phyloP scores from a whole-genome alignment of 108 stramenopile species.

The Cyclotella choctawhatcheeana region DNA sequence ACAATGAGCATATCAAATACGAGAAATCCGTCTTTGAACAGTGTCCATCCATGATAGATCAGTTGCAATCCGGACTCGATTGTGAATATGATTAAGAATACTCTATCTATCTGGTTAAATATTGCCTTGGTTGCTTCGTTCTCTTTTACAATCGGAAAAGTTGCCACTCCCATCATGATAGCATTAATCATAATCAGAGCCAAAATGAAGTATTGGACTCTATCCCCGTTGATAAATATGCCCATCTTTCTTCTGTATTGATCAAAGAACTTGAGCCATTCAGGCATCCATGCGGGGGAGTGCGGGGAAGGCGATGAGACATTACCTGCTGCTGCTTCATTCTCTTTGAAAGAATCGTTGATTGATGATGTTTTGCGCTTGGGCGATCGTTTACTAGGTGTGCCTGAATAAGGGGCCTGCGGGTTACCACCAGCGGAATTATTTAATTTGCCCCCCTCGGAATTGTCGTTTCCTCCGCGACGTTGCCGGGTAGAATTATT shows the following conservation, averaged over 20 bases:
- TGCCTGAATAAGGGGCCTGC: too few species aligned
- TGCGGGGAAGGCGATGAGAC: background rate
- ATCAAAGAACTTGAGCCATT: slow-evolving; percentile 8
- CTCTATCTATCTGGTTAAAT: background rate
- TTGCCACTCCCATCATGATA: background rate
- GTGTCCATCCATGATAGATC: background rate
- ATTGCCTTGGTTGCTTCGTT: background rate
- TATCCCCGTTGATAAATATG: slow-evolving; percentile 54
- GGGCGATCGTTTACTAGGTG: too few species aligned
- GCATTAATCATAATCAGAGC: slow-evolving; percentile 42
- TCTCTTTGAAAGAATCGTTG: slow-evolving; percentile 12
- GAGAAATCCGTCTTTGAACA: slow-evolving; percentile 8
- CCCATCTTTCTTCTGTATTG: slow-evolving; percentile 39
- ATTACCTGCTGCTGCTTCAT: background rate
- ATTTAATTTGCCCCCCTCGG: too few species aligned
- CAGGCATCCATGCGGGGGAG: background rate
- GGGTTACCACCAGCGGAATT: too few species aligned
- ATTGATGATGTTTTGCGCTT: background rate
- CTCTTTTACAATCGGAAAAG: background rate
- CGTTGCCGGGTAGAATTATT: too few species aligned
- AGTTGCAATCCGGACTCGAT: background rate
- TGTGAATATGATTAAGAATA: background rate
- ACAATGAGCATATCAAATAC: slow-evolving; percentile 79
- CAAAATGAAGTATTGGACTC: slow-evolving; percentile 63
- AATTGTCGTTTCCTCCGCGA: too few species aligned